These are phyloP conservation scores for Nitzschia sp. DNA, from an alignment of 108 stramenopile genomes.

Conservation along the genomic window DNA sequence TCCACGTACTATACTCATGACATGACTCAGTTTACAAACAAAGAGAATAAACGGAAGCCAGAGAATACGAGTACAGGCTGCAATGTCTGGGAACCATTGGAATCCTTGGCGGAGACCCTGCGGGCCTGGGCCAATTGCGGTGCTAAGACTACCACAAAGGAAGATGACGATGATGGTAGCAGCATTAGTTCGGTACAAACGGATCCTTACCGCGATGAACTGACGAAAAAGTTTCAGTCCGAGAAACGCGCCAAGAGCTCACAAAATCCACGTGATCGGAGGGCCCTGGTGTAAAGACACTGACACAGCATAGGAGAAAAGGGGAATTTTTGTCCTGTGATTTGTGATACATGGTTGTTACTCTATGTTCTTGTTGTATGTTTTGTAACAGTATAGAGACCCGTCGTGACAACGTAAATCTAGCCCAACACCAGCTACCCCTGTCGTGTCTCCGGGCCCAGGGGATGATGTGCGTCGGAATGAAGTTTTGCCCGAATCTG, in stretches of 20 bases:
- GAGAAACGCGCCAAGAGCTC: neutral
- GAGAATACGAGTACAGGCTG: neutral
- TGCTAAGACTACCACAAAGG: neutral
- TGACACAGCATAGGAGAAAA: neutral
- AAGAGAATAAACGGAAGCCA: neutral
- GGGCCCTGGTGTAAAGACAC: neutral
- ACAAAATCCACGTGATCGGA: neutral
- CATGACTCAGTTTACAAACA: neutral
- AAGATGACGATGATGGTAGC: slow-evolving; percentile 9
- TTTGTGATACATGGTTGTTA: neutral
- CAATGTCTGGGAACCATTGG: slow-evolving; percentile 18
- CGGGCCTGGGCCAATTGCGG: slow-evolving; percentile 11
- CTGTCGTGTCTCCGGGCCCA: neutral
- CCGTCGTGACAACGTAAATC: no score
- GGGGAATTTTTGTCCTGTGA: neutral
- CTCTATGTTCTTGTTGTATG: no score
- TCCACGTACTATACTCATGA: slow-evolving; percentile 17
- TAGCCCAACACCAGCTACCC: neutral
- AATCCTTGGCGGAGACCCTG: neutral
- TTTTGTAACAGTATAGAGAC: no score
- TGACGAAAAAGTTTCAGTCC: slow-evolving; percentile 5
- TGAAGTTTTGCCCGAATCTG: neutral
- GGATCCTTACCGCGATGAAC: slow-evolving; percentile 7
- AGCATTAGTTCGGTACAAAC: slow-evolving; percentile 1
- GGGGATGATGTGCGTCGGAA: neutral